Evolutionary conservation across 2,329 filamentous ascomycete species (phyloP), one percentile per base, ranked within the genome.

Genomic region (Calycina marina): DNA sequence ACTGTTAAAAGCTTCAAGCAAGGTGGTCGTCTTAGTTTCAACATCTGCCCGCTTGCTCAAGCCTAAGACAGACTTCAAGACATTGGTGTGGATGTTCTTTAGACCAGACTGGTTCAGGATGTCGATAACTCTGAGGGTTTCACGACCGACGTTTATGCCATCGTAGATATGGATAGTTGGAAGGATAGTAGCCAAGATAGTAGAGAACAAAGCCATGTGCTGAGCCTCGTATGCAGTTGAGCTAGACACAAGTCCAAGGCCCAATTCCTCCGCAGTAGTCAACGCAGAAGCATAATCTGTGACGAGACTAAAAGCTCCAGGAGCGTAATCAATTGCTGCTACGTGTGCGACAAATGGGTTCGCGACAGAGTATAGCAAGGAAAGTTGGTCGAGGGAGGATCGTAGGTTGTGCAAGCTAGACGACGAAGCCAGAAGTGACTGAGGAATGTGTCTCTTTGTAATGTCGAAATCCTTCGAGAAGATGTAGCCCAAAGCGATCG

Each of bases 381-480:
- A 81, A 20, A 98, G 72, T 62, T 96, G 86, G 56, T 96, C 88
- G 30, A 98, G 67, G 16, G 82, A 71, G n/a, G 76, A 63, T 25
- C 85, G 80, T 50, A 98, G 68, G 52, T 80, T 77, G 38, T 74
- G 72, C 43, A 98, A 63, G 43, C 77, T 88, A 28, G 82, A 75
- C 0, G 85, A 86, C 3, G 85, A 83, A 6, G 85, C 88, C 41
- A 98, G 61, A 41, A 98, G 75, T 11, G 83, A 77, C 66, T 98
- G 90, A 3, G 90, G 88, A 37, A 94, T 76, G 53, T 90, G 76
- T 45, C 86, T 76, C 67, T 90, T 94, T 62, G 71, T 74, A 49
- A 93, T 59, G 55, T 96, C 86, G 51, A 93, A 94, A 59, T 98
- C 90, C 50, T 84, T 83, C 39, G 86, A 94, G 67, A 96, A 98